phyloP scores from a whole-genome alignment of 2,329 filamentous ascomycete genomes.

The Aspergillus sp. region DNA sequence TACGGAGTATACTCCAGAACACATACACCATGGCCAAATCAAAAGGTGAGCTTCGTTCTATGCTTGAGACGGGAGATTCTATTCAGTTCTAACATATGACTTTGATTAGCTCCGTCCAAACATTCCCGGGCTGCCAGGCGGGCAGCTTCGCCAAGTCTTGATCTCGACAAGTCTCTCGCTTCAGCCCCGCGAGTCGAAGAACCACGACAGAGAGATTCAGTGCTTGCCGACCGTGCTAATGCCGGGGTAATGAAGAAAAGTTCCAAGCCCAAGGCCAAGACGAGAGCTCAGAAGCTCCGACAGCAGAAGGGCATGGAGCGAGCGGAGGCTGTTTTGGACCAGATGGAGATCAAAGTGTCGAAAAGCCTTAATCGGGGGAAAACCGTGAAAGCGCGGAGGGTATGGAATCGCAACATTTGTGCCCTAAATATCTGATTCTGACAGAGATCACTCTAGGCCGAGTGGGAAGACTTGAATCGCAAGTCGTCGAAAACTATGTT shows the following conservation, averaged over 20 bases:
- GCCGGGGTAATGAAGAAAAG: constrained; percentile 56
- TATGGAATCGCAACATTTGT: constrained; percentile 22
- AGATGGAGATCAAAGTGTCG: constrained; percentile 54
- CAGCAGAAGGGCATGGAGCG: constrained; percentile 56
- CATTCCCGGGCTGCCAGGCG: constrained; percentile 61
- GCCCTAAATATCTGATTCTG: constrained; percentile 10
- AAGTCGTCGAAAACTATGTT: constrained; percentile 27
- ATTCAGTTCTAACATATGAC: constrained; percentile 11
- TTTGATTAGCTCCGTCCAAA: constrained; percentile 47
- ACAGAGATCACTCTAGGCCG: constrained; percentile 26
- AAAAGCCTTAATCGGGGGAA: constrained; percentile 52
- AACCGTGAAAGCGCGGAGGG: constrained; percentile 48
- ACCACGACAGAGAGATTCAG: constrained; percentile 42
- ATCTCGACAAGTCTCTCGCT: constrained; percentile 52
- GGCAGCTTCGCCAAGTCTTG: constrained; percentile 54
- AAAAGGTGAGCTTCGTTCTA: constrained; percentile 25
- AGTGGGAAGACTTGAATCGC: constrained; percentile 44
- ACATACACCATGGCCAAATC: constrained; percentile 38
- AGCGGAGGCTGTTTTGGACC: constrained; percentile 55
- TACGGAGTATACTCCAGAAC: background rate
- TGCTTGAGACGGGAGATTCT: background rate
- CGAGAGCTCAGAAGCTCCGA: constrained; percentile 53
- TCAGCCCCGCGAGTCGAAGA: constrained; percentile 42
- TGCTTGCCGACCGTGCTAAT: constrained; percentile 49
- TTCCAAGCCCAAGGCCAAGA: constrained; percentile 47